These are phyloP conservation scores for Helenozyma rhizophorensis DNA, from an alignment of 805 yeast genomes.

Conservation along the genomic window DNA sequence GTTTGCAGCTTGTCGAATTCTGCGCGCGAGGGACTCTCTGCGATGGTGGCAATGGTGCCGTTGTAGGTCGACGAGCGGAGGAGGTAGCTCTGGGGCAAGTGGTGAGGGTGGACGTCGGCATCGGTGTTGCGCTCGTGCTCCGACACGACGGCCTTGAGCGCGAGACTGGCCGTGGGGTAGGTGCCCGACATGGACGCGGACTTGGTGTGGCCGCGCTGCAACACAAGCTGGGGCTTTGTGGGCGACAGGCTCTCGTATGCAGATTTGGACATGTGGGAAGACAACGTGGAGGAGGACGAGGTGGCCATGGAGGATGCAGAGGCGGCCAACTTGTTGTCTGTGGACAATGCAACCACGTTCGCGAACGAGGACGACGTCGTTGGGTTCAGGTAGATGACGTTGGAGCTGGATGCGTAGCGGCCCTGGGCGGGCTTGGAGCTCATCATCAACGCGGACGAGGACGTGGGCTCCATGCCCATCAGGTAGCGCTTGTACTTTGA, in stretches of 20 bases:
- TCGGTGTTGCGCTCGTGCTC: constrained; percentile 39
- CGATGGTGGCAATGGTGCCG: constrained; percentile 43
- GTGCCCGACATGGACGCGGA: constrained; percentile 26
- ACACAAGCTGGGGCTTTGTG: constrained; percentile 1
- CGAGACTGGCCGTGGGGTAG: constrained; percentile 58
- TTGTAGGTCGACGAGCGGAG: constrained; percentile 23
- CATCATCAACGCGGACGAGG: constrained; percentile 30
- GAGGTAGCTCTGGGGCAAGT: constrained; percentile 5
- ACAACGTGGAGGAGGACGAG: constrained; percentile 17
- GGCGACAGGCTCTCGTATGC: constrained; percentile 1
- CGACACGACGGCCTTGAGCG: constrained; percentile 69
- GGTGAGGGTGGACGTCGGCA: neutral
- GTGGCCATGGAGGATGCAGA: constrained; percentile 20
- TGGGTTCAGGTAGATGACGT: constrained; percentile 47
- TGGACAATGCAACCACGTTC: constrained; percentile 49
- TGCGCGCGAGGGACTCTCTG: constrained; percentile 36
- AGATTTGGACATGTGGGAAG: constrained; percentile 18
- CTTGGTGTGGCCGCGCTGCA: constrained; percentile 25
- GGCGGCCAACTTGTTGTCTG: constrained; percentile 10
- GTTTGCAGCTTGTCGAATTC: constrained; percentile 3
- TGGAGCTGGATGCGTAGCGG: constrained; percentile 31
- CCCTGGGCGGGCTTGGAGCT: constrained; percentile 24
- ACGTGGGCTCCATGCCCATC: constrained; percentile 39
- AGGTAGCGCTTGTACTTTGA: constrained; percentile 41
- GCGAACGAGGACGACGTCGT: constrained; percentile 58